These are phyloP conservation scores for Solanum hybrid DNA, from an alignment of 305 asterid genomes.

Conservation along the genomic window DNA sequence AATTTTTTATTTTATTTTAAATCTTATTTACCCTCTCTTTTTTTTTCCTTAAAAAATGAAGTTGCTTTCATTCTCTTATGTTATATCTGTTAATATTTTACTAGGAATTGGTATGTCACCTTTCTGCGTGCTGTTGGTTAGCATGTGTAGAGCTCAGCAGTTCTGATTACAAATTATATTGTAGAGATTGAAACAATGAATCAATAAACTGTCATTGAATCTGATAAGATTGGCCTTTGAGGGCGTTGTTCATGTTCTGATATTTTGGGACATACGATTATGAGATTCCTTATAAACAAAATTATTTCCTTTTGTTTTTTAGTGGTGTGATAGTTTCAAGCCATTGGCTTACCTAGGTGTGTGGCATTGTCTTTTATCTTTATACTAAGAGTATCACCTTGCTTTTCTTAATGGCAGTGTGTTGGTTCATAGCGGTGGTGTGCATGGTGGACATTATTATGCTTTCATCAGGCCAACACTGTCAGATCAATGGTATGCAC, in stretches of 20 bases:
- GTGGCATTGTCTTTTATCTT: neutral
- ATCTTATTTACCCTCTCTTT: neutral
- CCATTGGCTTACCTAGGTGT: neutral
- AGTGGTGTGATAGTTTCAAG: neutral
- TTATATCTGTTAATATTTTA: neutral
- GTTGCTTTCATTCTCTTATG: neutral
- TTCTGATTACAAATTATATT: neutral
- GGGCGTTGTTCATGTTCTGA: neutral
- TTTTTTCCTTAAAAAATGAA: neutral
- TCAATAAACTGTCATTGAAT: neutral
- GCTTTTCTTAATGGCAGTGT: slow-evolving; percentile 44
- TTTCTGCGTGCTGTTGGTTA: neutral
- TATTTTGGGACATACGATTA: neutral
- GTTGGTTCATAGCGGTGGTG: slow-evolving; percentile 95
- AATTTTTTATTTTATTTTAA: neutral
- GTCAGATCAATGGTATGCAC: slow-evolving; percentile 72
- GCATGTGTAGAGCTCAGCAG: neutral
- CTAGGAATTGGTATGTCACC: neutral
- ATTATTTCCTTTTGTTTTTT: neutral
- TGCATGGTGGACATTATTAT: slow-evolving; percentile 94
- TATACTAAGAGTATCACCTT: slow-evolving; percentile 3
- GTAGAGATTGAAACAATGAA: neutral
- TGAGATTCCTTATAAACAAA: neutral
- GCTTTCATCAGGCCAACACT: slow-evolving; percentile 94
- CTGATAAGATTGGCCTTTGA: neutral